A percentile compares a stretch with the other conserved stretches of the same genome.
These are phyloP conservation scores for Cucumis hystrix DNA, from an alignment of 306 rosid species.

Conservation along the genomic window DNA sequence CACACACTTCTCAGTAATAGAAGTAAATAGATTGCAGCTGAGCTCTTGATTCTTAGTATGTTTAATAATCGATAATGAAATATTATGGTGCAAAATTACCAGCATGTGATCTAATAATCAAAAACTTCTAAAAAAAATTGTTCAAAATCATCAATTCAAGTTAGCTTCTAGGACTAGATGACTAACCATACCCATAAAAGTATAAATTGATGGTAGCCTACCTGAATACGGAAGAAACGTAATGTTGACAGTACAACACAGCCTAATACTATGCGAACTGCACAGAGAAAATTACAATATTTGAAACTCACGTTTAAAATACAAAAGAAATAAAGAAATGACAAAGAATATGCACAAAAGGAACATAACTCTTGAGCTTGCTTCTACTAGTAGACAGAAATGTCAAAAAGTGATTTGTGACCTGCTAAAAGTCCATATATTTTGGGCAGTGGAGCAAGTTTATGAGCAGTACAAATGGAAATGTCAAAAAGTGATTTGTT, in stretches of 20 bases:
- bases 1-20: neutral
- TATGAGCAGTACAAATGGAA: slow-evolving; percentile 39
- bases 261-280: slow-evolving; percentile 80
- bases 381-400: neutral
- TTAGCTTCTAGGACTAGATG: neutral
- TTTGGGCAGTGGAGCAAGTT: slow-evolving; percentile 67
- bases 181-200: neutral
- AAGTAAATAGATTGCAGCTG: neutral
- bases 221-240: slow-evolving; percentile 69
- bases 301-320: neutral
- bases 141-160: neutral
- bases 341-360: neutral
- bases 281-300: slow-evolving; percentile 15
- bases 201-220: slow-evolving; percentile 11
- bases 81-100: neutral
- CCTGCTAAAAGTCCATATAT: slow-evolving; percentile 56
- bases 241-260: slow-evolving; percentile 43
- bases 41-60: neutral
- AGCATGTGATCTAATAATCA: neutral
- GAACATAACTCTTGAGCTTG: neutral
- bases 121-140: neutral
- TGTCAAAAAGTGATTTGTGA: slow-evolving; percentile 10
- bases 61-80: neutral
- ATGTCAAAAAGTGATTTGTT: slow-evolving; percentile 14
- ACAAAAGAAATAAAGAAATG: neutral